Evolutionary conservation across 2,329 filamentous ascomycete species (phyloP).

Genomic region (Aspergillus latus): DNA sequence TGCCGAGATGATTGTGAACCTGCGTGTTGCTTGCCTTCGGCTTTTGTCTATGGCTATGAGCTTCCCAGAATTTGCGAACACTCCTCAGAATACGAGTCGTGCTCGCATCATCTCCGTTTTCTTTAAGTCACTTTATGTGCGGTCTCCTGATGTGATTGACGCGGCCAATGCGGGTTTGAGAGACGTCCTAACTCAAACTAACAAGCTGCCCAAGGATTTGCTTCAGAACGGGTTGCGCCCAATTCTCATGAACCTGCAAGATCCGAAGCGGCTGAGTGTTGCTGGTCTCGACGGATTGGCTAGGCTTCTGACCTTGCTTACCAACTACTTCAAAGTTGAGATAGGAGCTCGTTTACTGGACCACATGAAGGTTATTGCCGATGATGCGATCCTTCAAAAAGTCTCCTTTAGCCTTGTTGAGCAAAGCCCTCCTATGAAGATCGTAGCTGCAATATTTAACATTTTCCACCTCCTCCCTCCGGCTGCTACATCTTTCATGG

Average conservation of each 20-base stretch:
- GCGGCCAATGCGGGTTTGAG: slow-evolving; percentile 89
- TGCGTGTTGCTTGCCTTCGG: slow-evolving; percentile 90
- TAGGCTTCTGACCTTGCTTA: slow-evolving; percentile 82
- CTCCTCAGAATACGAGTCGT: slow-evolving; percentile 63
- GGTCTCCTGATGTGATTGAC: slow-evolving; percentile 87
- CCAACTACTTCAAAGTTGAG: slow-evolving; percentile 98
- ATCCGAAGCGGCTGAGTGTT: slow-evolving; percentile 84
- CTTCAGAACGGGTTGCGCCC: slow-evolving; percentile 91
- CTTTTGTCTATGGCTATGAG: slow-evolving; percentile 90
- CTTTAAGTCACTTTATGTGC: slow-evolving; percentile 95
- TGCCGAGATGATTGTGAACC: slow-evolving; percentile 87
- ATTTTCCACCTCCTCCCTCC: slow-evolving; percentile 95
- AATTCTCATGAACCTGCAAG: slow-evolving; percentile 94
- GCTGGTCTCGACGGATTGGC: slow-evolving; percentile 89
- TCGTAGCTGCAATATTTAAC: slow-evolving; percentile 91
- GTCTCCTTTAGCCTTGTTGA: slow-evolving; percentile 95
- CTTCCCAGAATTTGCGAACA: slow-evolving; percentile 85
- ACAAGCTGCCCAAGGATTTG: slow-evolving; percentile 91
- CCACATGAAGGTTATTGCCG: slow-evolving; percentile 87
- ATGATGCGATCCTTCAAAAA: slow-evolving; percentile 75
- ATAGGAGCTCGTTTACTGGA: slow-evolving; percentile 92
- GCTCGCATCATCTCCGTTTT: slow-evolving; percentile 85
- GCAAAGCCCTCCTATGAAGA: slow-evolving; percentile 87
- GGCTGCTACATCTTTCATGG: slow-evolving; percentile 87
- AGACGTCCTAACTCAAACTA: slow-evolving; percentile 81